A percentile compares a stretch with the other conserved stretches of the same genome.
These are phyloP conservation scores for Rhizopogon sp. DNA, from an alignment of 768 basidiomycete genomes.

Conservation along the genomic window DNA sequence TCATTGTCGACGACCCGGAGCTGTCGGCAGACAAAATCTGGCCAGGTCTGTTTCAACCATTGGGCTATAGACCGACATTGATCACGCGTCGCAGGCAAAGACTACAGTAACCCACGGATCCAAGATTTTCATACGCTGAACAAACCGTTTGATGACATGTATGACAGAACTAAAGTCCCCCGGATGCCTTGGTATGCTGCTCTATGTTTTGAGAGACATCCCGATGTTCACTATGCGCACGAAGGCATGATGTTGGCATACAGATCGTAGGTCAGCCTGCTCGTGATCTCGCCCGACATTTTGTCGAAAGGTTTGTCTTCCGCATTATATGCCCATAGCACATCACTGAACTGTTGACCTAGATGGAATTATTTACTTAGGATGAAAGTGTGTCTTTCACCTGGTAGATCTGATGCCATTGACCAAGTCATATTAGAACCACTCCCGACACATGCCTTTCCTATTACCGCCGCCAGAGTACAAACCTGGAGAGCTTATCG, in stretches of 20 bases:
- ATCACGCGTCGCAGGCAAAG: constrained; percentile 60
- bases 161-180: constrained; percentile 83
- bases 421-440: constrained; percentile 54
- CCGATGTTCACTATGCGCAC: background rate
- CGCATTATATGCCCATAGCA: background rate
- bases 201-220: background rate
- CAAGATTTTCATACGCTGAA: constrained; percentile 80
- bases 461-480: constrained; percentile 92
- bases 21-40: constrained; percentile 67
- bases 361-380: constrained; percentile 95
- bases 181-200: constrained; percentile 91
- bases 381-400: constrained; percentile 62
- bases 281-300: constrained; percentile 90
- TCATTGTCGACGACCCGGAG: constrained; percentile 81
- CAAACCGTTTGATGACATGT: constrained; percentile 94
- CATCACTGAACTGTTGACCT: constrained; percentile 2
- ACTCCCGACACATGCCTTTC: constrained; percentile 89
- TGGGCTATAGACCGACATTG: background rate
- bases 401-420: background rate
- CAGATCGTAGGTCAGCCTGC: constrained; percentile 97
- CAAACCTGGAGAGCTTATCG: constrained; percentile 68
- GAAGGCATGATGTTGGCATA: constrained; percentile 93
- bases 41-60: constrained; percentile 54
- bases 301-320: constrained; percentile 70
- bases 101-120: constrained; percentile 89